Conservation (phyloP, 169 alveolate genomes). For the Plasmodium gonderi region DNA sequence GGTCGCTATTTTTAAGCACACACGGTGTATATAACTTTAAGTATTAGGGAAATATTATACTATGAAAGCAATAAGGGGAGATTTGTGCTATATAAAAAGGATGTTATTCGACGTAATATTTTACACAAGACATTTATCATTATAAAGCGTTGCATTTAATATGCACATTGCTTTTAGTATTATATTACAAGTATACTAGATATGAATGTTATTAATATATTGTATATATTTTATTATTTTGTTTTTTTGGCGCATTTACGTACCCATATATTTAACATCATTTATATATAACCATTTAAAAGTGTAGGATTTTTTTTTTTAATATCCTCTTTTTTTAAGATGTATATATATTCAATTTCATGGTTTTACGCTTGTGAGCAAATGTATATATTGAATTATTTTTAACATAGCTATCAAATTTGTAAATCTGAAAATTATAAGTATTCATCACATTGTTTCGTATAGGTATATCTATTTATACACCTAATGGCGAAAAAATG, state of each 20-base stretch:
- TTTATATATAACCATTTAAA: neutral
- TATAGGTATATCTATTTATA: neutral
- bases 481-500: neutral
- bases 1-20: neutral
- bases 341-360: neutral
- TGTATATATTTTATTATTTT: neutral
- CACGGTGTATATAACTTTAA: neutral
- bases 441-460: neutral
- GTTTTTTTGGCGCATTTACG: neutral
- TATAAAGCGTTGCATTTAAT: neutral
- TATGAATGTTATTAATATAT: neutral
- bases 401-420: neutral
- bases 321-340: neutral
- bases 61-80: neutral
- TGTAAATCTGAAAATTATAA: neutral
- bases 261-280: neutral
- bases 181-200: neutral
- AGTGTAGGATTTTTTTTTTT: neutral
- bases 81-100: neutral
- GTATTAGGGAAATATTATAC: neutral
- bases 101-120: neutral
- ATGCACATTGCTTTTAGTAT: neutral
- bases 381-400: neutral
- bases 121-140: neutral
- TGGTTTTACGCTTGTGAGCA: neutral